These are phyloP conservation scores for Didymella sp. DNA, from an alignment of 2,329 filamentous ascomycete genomes.

Conservation along the genomic window DNA sequence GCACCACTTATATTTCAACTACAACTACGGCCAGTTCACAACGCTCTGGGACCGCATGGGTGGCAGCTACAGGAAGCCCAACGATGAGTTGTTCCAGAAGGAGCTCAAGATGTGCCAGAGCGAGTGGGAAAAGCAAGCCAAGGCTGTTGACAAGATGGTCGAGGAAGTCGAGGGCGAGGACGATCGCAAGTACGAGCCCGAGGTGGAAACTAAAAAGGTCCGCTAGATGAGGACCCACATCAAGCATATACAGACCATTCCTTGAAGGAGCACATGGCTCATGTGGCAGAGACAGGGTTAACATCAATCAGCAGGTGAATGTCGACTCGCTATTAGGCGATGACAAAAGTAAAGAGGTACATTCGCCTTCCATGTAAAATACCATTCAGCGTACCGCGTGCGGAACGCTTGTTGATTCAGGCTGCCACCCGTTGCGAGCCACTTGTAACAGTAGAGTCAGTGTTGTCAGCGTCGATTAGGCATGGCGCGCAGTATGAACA, in stretches of 20 bases:
- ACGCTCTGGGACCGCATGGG: conserved; percentile 90
- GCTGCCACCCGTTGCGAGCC: background rate
- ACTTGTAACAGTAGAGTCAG: background rate
- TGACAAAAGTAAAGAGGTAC: background rate
- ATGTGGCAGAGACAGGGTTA: background rate
- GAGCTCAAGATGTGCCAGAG: conserved; percentile 83
- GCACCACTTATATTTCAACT: conserved; percentile 75
- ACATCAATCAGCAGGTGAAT: background rate
- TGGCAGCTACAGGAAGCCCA: conserved; percentile 85
- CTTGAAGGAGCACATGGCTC: background rate
- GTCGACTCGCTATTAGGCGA: background rate
- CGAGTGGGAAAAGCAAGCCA: conserved; percentile 79
- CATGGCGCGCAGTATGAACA: background rate
- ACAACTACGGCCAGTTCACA: conserved; percentile 95
- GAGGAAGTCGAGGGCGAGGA: conserved; percentile 72
- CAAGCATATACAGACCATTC: background rate
- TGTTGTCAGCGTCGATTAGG: background rate
- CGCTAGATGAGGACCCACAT: conserved; percentile 23
- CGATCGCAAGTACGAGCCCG: conserved; percentile 53
- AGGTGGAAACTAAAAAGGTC: conserved; percentile 51
- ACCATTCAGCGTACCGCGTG: background rate
- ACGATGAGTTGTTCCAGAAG: conserved; percentile 81
- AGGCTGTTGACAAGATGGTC: conserved; percentile 78
- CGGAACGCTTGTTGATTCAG: background rate
- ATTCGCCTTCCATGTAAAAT: background rate